Conservation (phyloP, 495 filamentous ascomycete species). For the Extremus antarcticus region DNA sequence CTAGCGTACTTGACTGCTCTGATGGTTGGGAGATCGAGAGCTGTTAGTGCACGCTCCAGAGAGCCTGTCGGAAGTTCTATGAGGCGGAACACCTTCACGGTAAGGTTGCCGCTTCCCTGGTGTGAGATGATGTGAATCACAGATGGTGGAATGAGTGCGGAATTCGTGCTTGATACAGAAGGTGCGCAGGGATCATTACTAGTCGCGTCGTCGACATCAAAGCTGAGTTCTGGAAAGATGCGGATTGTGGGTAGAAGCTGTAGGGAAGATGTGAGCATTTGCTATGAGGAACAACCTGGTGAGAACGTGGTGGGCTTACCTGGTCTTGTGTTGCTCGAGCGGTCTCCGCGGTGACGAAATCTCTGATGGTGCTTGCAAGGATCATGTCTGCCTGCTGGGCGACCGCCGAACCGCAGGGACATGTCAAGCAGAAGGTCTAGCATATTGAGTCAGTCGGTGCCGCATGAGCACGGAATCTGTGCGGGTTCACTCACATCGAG, state of each 20-base stretch:
- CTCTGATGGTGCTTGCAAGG: neutral
- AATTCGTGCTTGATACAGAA: too few species aligned
- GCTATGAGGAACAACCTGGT: too few species aligned
- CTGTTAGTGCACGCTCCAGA: too few species aligned
- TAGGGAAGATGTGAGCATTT: too few species aligned
- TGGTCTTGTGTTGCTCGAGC: neutral
- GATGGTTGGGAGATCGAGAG: neutral
- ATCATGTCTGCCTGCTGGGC: slow-evolving; percentile 1
- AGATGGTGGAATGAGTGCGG: too few species aligned
- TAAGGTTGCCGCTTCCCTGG: too few species aligned
- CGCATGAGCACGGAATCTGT: neutral
- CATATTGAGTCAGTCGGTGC: neutral
- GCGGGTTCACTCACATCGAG: neutral
- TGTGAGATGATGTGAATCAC: too few species aligned
- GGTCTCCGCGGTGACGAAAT: slow-evolving; percentile 8
- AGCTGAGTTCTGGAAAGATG: neutral
- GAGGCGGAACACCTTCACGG: too few species aligned
- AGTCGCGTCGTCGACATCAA: too few species aligned
- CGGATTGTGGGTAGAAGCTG: neutral
- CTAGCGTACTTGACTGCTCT: neutral
- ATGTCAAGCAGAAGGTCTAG: slow-evolving; percentile 6
- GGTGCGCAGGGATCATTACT: too few species aligned
- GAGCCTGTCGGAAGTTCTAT: too few species aligned
- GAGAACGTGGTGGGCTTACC: too few species aligned
- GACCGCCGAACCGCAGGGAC: neutral